Base-by-base conservation (phyloP, 2,329 filamentous ascomycete genomes). In the Pseudogymnoascus pannorum region DNA sequence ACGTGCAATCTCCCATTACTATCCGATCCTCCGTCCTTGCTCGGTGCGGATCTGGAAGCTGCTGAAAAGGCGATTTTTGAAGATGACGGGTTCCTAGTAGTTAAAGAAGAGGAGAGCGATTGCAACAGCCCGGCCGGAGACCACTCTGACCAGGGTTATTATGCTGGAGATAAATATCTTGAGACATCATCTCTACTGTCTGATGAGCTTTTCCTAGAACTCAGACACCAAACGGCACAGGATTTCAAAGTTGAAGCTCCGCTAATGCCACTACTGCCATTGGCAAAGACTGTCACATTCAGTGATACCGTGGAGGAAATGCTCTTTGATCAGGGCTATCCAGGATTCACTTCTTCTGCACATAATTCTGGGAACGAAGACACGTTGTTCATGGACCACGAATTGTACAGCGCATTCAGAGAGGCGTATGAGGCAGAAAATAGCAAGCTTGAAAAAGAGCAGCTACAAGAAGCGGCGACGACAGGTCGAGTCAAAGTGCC, bases 401-500 rank as follows among this genome's bases (percentile, higher is more conserved):
- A 12, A 14, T 14, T 58, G 9, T 38, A 36, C 24, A 5, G 16
- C 12, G 60, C 64, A 20, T 71, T 71, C 33, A 66, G 63, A 2
- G 51, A 65, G 5, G 64, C 66, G 3, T 63, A 60, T 33, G 61
- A 65, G 33, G 58, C 48, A 33, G 68, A 58, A 29, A 68, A 64
- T 20, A 64, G 61, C 18, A 58, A 64, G 57, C 42, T 62, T 26
- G 70, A 73, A 33, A 70, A 72, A 61, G 72, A 74, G 61, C 66
- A 65, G 38, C 51, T 74, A 35, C 60, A 68, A n/a, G 63, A 62
- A 35, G 69, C 65, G 40, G 69, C 72, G 44, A 65, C 79, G 0
- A 78, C 74, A 3, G 72, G 74, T 58, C 75, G 81, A 38, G 75
- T 82, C 1, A 66, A 75, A n/a, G 74, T 83, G 4, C 81, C 81